Base-by-base conservation (phyloP, 495 filamentous ascomycete species). In the Penicillium canariense region DNA sequence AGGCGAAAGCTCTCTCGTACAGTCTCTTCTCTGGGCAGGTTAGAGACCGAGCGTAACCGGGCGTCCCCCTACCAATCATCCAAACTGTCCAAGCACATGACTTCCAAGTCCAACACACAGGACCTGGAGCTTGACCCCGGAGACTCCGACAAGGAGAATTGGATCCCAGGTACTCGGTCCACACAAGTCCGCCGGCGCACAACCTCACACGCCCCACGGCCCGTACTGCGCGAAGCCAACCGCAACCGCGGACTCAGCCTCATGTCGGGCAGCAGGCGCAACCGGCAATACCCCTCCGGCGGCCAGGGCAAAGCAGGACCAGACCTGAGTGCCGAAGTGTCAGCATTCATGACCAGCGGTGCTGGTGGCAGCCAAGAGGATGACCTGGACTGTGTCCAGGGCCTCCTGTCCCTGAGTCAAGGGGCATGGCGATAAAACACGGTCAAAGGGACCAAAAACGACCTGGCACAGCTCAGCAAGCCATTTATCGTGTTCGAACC, bases 121-220 rank as follows among this genome's bases (percentile, higher is more conserved):
- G 71, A 68, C n/a, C 36, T 75, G 0, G 75, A 80, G 32, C 42
- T 69, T 66, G 56, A 85, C 71, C 55, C 60, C 53, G 78, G 85
- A 34, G 92, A 96, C 48, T 95, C 90, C 2, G 92, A 97, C 62
- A 97, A 97, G 67, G 92, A 97, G 72, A 97, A 97, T 66, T 94
- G 89, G 89, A 80, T 86, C 44, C 83, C 84, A 1, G 81, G 75
- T 18, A 83, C 77, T 6, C 69, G 74, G 32, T 59, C 58, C 12
- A 65, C 73, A 18, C 68, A 75, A 30, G 46, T 70, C 35, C 75
- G 70, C 54, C 71, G 72, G 18, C 68, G 71, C 14, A 57, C 67
- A n/a, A 57, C 63, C 12, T 68, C 69, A 18, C 67, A 72, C 9
- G 56, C 68, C 25, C 55, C 63, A 34, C 72, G 77, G 59, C 78